Evolutionary conservation across 2,329 filamentous ascomycete species (phyloP).

Genomic region (Claviceps monticola): DNA sequence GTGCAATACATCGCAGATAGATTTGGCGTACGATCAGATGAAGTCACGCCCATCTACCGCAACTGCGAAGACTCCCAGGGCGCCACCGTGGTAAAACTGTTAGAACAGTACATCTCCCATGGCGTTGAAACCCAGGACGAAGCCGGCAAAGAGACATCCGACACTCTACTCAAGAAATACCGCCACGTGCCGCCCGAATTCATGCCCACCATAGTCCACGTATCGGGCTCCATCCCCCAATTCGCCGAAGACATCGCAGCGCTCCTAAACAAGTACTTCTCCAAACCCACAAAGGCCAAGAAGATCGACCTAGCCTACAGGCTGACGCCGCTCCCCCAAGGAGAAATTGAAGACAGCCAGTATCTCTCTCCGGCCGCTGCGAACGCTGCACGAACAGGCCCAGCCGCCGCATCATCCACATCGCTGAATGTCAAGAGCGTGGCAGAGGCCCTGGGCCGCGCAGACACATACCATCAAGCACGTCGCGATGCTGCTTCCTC

Average conservation of each 20-base stretch:
- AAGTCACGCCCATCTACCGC: constrained; percentile 27
- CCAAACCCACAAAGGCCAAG: constrained; percentile 23
- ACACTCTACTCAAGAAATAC: constrained; percentile 23
- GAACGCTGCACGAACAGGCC: background rate
- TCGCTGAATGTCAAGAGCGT: constrained; percentile 8
- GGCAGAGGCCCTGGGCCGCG: constrained; percentile 15
- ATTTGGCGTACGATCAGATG: constrained; percentile 25
- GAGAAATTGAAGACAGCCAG: constrained; percentile 7
- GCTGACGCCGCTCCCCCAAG: constrained; percentile 19
- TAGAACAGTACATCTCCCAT: constrained; percentile 28
- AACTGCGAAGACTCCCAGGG: constrained; percentile 24
- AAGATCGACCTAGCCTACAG: constrained; percentile 25
- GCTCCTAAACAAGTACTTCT: constrained; percentile 27
- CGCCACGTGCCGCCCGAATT: constrained; percentile 30
- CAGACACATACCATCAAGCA: constrained; percentile 16
- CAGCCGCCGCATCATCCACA: background rate
- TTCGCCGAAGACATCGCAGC: constrained; percentile 27
- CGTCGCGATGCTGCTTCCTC: constrained; percentile 20
- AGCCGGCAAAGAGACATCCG: constrained; percentile 15
- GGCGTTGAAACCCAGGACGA: constrained; percentile 20
- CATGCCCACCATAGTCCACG: constrained; percentile 27
- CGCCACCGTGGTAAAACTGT: constrained; percentile 26
- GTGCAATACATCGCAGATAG: constrained; percentile 31
- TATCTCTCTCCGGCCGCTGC: background rate
- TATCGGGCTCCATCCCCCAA: constrained; percentile 20